Base-by-base conservation (phyloP, 164 flowering plant species). In the Warburgia ugandensis region DNA sequence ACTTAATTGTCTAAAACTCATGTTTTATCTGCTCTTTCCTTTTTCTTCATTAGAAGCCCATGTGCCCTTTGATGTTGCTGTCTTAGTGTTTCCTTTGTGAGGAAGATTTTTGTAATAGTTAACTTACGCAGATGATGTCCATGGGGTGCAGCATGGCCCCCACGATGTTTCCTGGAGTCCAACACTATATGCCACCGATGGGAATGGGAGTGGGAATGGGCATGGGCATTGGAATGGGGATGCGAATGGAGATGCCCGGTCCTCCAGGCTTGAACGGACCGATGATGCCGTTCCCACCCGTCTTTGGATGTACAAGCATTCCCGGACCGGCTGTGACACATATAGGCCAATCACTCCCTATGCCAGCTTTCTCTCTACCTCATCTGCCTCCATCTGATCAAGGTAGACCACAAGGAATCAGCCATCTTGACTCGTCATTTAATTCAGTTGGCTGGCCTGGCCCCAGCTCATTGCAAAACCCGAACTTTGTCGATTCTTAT, bases 101-200 rank as follows among this genome's bases (percentile, higher is more conserved):
- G 13, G 50, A 32, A 29, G 29, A 5, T 25, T 52, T 2, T 29
- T 8, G 11, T 26, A 13, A 14, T n/a, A 48, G 37, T 19, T 29
- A 33, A 28, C 52, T 60, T 55, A 17, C 51, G 62, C 80, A 90
- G 97, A 79, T 86, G 95, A 78, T 90, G 94, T 90, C 95, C 57
- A 84, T 90, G 97, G 91, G 95, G 49, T 84, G 86, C 51, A 70
- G 90, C 49, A 75, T 90, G 86, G 75, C 78, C 4, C 88, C 94
- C 5, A 76, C 84, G 86, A 78, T 86, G 80, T 80, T 71, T 62
- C 94, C 97, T 21, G 80, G 95, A 1, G 63, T 78, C 48, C 97
- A 77, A 60, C 95, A 77, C 8, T 84, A 68, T 78, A 78, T 86
- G 80, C 64, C 79, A 4, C 68, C 80, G 22, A 79, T 84, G 82